Evolutionary conservation across 164 flowering plant species (phyloP).

Genomic region (Macadamia tetraphylla): DNA sequence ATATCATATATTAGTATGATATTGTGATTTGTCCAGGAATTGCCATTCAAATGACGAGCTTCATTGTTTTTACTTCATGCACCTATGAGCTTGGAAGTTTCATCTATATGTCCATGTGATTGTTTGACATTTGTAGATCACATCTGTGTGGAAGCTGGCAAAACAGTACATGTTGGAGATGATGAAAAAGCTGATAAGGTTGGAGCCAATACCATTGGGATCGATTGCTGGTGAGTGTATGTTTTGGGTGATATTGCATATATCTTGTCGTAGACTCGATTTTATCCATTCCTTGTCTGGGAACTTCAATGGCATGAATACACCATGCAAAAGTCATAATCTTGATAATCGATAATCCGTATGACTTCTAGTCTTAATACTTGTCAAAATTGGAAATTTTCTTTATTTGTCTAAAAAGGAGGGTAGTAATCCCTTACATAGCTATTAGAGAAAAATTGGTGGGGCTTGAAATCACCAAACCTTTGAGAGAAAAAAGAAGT

Average conservation of each 20-base stretch:
- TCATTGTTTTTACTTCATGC: not conserved
- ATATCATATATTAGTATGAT: not conserved
- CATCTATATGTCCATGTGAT: not conserved
- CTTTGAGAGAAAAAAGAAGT: too few species aligned
- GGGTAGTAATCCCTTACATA: too few species aligned
- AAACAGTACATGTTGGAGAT: conserved; percentile 84
- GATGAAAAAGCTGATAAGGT: conserved; percentile 72
- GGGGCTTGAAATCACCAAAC: too few species aligned
- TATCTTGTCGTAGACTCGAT: not conserved
- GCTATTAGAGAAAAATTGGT: too few species aligned
- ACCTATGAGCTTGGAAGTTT: not conserved
- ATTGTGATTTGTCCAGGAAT: not conserved
- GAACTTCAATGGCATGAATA: not conserved
- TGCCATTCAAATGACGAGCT: not conserved
- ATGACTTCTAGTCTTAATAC: too few species aligned
- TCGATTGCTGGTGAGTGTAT: conserved; percentile 74
- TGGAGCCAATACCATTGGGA: conserved; percentile 80
- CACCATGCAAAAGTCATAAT: too few species aligned
- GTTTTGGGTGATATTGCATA: not conserved
- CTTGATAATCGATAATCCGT: too few species aligned
- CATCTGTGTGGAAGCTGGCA: conserved; percentile 50
- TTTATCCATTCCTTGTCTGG: not conserved
- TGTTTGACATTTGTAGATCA: conserved; percentile 37
- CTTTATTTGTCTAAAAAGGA: too few species aligned
- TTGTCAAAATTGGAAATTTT: too few species aligned